A percentile compares a stretch with the other conserved stretches of the same genome.
Evolutionary conservation across 2,329 filamentous ascomycete species (phyloP).

Genomic region (Aspergillus sclerotialis): DNA sequence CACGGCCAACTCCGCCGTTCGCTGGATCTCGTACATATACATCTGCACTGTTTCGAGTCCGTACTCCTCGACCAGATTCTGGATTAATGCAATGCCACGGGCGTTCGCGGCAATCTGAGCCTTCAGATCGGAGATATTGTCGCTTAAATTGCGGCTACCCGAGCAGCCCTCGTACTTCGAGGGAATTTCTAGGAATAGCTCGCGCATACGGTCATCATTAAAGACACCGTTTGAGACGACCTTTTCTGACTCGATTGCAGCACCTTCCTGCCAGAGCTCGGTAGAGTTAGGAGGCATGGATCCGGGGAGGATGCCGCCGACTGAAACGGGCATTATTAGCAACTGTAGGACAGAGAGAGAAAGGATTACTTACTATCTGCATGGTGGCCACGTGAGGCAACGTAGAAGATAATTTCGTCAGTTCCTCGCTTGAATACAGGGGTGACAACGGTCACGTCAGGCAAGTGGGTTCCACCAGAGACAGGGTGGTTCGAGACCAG

Average conservation of each 20-base stretch:
- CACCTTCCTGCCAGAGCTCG: conserved; percentile 43
- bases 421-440: conserved; percentile 63
- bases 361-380: too few species aligned
- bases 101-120: conserved; percentile 83
- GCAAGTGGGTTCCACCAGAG: conserved; percentile 72
- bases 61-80: conserved; percentile 69
- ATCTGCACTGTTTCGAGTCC: conserved; percentile 69
- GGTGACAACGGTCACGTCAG: conserved; percentile 70
- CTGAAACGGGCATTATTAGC: too few species aligned
- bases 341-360: too few species aligned
- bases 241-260: conserved; percentile 45
- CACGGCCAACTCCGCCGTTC: conserved; percentile 71
- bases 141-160: conserved; percentile 69
- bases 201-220: conserved; percentile 67
- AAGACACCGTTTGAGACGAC: conserved; percentile 71
- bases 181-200: conserved; percentile 66
- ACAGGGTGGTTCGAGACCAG: conserved; percentile 60
- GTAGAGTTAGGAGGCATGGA: conserved; percentile 64
- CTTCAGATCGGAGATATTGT: conserved; percentile 81
- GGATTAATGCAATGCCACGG: conserved; percentile 74
- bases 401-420: conserved; percentile 72
- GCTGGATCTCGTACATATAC: conserved; percentile 77
- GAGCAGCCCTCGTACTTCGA: conserved; percentile 68
- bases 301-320: conserved; percentile 73
- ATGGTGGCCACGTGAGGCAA: conserved; percentile 72